Evolutionary conservation across 1,139 yeast species (phyloP), one percentile per base, ranked within the genome.

Genomic region (Sporopachydermia cereana): DNA sequence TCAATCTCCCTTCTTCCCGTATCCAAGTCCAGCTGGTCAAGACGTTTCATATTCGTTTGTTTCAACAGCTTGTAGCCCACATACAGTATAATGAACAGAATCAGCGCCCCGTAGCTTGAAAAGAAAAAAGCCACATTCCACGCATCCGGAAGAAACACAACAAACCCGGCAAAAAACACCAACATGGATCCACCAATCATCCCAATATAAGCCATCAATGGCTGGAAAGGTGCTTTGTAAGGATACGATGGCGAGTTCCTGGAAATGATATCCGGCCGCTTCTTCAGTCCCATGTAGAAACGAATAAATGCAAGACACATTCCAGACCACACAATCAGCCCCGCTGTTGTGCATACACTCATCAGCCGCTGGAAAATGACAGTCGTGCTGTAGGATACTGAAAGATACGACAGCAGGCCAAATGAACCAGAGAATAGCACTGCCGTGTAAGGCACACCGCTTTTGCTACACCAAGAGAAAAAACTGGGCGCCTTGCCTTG

Each of bases 1-100:
- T 79, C 86, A 62, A 77, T 74, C 55, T 83, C 93, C 44, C 88
- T 72, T 54, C 94, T 69, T 1, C 93, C 94, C 0, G 84, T 72
- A 57, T 83, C 94, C 52, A 82, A 69, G 58, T 85, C 94, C 47
- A 85, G 60, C 23, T 79, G 76, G 49, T 79, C 84, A 44, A 84
- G 63, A 46, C 84, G 61, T 43, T 76, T 68, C 4, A 59, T 53
- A 47, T 54, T 54, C 1, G 85, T 74, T 14, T 82, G 74, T 51
- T 74, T 71, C 17, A 74, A 54, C 3, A 74, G 36, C 54, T 76
- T 76, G 61, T 82, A 84, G 1, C 72, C 72, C 18, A 71, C 30
- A 55, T 77, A 83, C 42, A 81, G 70, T 0, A 71, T 53, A 0
- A 67, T 60, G 57, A 82, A 78, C 3, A 81, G 55, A 44, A 81